These are phyloP conservation scores for Avena sativa DNA, from an alignment of 176 grass and related monocot genomes.

Conservation along the genomic window DNA sequence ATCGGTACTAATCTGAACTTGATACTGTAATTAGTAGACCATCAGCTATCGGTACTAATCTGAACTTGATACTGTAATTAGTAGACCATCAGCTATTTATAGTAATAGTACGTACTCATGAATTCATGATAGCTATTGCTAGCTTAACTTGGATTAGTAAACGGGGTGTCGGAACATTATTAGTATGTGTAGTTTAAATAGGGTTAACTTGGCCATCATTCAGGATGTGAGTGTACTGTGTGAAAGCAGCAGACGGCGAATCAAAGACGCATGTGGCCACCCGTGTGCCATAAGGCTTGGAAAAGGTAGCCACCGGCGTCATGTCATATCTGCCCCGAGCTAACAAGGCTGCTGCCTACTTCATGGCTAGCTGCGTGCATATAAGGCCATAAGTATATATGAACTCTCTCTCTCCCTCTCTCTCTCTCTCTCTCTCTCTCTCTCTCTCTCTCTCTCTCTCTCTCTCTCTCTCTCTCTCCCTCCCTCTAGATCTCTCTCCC, in stretches of 20 bases:
- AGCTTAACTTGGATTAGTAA: not conserved
- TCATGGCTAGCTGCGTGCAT: conserved; percentile 1
- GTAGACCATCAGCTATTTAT: too few relatives aligned
- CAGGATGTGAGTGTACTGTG: conserved; percentile 19
- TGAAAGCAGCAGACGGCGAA: conserved; percentile 55
- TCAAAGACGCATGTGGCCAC: conserved; percentile 47
- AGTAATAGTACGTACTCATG: not conserved
- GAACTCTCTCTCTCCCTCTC: not conserved
- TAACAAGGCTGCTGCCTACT: conserved; percentile 20
- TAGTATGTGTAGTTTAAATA: not conserved
- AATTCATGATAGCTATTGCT: conserved; percentile 19
- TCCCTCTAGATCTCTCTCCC: not conserved
- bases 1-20: not conserved
- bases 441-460: not conserved
- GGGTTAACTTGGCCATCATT: not conserved
- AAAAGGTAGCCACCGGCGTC: conserved; percentile 35
- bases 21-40: too few relatives aligned
- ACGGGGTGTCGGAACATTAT: not conserved
- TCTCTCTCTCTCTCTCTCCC: not conserved
- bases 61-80: too few relatives aligned
- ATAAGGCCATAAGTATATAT: conserved; percentile 24
- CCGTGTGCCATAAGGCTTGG: conserved; percentile 44
- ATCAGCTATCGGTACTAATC: too few relatives aligned
- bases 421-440: not conserved
- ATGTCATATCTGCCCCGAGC: not conserved